Base-by-base conservation (phyloP, 1,139 yeast species). In the Komagataea norvegica region DNA sequence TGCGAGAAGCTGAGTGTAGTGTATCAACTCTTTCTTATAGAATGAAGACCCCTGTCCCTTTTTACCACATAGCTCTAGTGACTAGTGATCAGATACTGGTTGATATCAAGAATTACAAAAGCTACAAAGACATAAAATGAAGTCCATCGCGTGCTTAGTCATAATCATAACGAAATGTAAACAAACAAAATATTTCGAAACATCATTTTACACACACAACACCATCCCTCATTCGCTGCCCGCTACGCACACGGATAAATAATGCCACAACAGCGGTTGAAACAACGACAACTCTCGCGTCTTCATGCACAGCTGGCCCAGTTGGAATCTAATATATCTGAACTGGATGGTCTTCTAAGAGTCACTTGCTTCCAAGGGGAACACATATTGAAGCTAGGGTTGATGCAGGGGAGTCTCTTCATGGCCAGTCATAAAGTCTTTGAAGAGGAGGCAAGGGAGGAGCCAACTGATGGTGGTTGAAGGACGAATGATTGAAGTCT, bases 351-450 rank as follows among this genome's bases (percentile, higher is more conserved):
- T 45, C 60, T 77, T 45, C 58, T 79, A 31, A 64, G 66, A 29
- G 73, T 73, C 10, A 74, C 84, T 2, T 64, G 75, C 9, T 66
- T 66, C 19, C 86, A 79, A 49, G 79, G 75, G 36, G 70, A 72
- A 43, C 63, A 69, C 22, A 72, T 79, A 23, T 72, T 77, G 49
- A 65, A 67, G 43, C 59, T 79, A 31, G 86, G 85, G 3, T 67
- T 75, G 35, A 63, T 76, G 45, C 86, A 79, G 46, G 83, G 82
- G 2, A 66, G 78, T 17, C 59, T 79, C 64, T 74, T 78, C 49
- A 76, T 77, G 81, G 80, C 82, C 5, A 70, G 78, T 49, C 79
- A 76, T 49, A 67, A 69, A 29, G 79, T 75, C n/a, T 75, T 76
- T 54, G 83, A 74, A 42, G 69, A 68, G 42, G 79, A 74, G 30